A percentile compares a stretch with the other conserved stretches of the same genome.
These are phyloP conservation scores for Dactylella cylindrospora DNA, from an alignment of 2,329 filamentous ascomycete species.

Conservation along the genomic window DNA sequence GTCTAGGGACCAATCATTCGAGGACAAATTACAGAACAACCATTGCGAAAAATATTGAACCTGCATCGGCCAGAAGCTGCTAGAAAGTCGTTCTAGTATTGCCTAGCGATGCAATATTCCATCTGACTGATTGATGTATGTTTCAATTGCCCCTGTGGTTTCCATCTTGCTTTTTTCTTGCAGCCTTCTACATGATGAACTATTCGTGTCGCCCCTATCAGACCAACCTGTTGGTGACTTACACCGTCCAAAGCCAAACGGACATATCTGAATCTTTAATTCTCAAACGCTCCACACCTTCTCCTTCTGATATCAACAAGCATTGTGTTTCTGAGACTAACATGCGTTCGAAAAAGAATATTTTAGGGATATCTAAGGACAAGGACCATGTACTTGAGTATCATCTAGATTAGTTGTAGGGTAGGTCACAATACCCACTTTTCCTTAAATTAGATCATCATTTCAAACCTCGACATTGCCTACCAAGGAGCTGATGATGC, in stretches of 20 bases:
- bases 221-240: constrained; percentile 40
- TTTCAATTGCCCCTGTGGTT: not conserved
- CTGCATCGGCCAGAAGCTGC: too few species aligned
- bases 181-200: constrained; percentile 22
- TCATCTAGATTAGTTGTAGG: too few species aligned
- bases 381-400: too few species aligned
- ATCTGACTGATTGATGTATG: not conserved
- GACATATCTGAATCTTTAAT: constrained; percentile 37
- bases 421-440: too few species aligned
- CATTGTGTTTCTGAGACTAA: constrained; percentile 1
- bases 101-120: not conserved
- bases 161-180: not conserved
- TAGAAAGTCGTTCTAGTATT: not conserved
- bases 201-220: constrained; percentile 45
- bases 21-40: too few species aligned
- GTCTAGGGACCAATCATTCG: too few species aligned
- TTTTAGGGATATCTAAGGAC: not conserved
- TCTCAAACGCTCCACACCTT: not conserved
- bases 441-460: too few species aligned
- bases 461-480: too few species aligned
- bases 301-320: not conserved
- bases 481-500: constrained; percentile 26
- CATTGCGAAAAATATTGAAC: too few species aligned
- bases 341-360: constrained; percentile 1
- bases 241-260: constrained; percentile 45